phyloP scores from a whole-genome alignment of 2,329 filamentous ascomycete species.

The Apiospora pterosperma region DNA sequence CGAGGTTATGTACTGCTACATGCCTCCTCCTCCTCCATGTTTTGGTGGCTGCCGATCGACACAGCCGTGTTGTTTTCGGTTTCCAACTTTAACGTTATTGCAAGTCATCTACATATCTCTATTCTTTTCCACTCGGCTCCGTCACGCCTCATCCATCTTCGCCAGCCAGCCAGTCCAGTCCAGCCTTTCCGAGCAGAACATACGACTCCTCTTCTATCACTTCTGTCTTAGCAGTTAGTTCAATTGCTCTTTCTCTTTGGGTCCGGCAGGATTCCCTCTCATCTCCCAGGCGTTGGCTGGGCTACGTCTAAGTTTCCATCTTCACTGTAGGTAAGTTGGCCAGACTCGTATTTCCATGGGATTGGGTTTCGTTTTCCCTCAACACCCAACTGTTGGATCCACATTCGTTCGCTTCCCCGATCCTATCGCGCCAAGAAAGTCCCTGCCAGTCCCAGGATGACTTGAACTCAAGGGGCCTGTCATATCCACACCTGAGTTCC shows the following conservation, averaged over 20 bases:
- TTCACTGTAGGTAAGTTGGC: not conserved
- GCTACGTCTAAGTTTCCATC: not conserved
- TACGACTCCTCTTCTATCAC: not conserved
- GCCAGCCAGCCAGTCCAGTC: too few relatives aligned
- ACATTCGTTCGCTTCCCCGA: not conserved
- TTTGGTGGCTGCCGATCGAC: not conserved
- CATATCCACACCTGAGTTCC: not conserved
- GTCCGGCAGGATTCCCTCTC: not conserved
- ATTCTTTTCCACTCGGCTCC: not conserved
- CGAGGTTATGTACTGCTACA: not conserved
- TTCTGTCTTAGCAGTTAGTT: not conserved
- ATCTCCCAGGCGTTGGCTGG: not conserved
- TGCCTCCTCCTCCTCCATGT: not conserved
- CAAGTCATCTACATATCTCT: not conserved
- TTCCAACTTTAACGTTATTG: not conserved
- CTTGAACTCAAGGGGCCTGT: not conserved
- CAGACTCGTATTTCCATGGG: not conserved
- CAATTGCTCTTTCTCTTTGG: not conserved
- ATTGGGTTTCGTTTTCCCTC: not conserved
- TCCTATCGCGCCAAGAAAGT: not conserved
- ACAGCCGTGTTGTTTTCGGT: not conserved
- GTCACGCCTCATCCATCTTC: not conserved
- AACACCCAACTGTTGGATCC: conserved; percentile 2
- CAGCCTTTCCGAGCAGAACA: not conserved
- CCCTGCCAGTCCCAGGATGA: not conserved